Base-by-base conservation (phyloP, 768 basidiomycete species). In the Suillus paluster region DNA sequence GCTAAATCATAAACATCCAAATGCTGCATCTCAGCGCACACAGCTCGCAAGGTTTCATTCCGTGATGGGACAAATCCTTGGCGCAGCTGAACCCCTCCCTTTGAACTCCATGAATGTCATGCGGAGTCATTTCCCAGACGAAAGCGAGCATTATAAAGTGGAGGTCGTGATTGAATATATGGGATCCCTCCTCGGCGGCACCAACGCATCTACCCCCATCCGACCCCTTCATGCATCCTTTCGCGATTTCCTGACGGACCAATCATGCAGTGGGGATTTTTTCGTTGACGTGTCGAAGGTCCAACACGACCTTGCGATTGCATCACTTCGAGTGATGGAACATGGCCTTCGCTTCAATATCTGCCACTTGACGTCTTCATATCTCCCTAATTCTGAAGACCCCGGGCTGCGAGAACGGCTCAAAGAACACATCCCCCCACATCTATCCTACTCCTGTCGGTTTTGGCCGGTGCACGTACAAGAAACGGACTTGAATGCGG, bases 311-410 rank as follows among this genome's bases (percentile, higher is more conserved):
- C 65, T 80, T n/a, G 69, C 76, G 2, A 60, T 58, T 15, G 64
- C 70, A 14, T 71, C 69, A 39, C 63, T 81, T 12, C 55, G 58
- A 33, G 63, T 71, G 33, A 78, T 81, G 79, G 64, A 63, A 12
- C 57, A 48, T 38, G 64, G 62, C 17, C 75, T 81, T 42, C 65
- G 59, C 52, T 81, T 81, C 67, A 80, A 81, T 44, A 79, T 81
- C 10, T 81, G 79, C 27, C 45, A 65, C 12, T 60, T 81, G 10
- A 58, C 76, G 36, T 70, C 76, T 27, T 81, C 80, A 5, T 71
- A 73, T 55, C 25, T 70, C 0, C 61, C 44, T 15, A 79, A 80
- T 33, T 21, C 45, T 17, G 70, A 74, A 9, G 49, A 79, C 5
- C 59, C 63, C 2, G 64, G 69, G 38, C 48, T 72, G 1, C 27